Percentiles rank a stretch among this genome's conserved stretches.
Evolutionary conservation across 2,329 filamentous ascomycete species (phyloP).

Genomic region (Nemania abortiva): DNA sequence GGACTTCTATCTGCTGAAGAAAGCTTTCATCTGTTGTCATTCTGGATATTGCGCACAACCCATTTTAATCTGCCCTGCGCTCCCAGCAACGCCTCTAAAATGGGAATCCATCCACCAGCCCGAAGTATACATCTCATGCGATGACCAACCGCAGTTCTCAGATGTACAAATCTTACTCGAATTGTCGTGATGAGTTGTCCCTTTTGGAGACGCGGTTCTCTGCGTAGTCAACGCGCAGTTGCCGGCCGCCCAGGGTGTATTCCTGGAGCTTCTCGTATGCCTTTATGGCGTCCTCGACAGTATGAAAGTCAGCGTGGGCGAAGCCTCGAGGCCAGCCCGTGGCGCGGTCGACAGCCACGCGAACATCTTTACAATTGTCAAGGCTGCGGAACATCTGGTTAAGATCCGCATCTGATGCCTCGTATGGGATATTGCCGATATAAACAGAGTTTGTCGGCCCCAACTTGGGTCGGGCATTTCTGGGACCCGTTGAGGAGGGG

Average conservation of each 20-base stretch:
- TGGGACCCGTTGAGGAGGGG: conserved; percentile 44
- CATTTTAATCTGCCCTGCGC: not conserved
- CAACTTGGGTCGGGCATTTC: not conserved
- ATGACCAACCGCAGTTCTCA: conserved; percentile 12
- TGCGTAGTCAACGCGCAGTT: conserved; percentile 75
- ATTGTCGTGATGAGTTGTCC: not conserved
- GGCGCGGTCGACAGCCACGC: conserved; percentile 83
- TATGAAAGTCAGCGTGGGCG: conserved; percentile 83
- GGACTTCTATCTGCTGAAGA: not conserved
- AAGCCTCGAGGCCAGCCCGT: conserved; percentile 87
- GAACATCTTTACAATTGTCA: conserved; percentile 77
- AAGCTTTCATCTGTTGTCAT: conserved; percentile 12
- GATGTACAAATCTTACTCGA: not conserved
- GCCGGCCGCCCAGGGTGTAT: conserved; percentile 73
- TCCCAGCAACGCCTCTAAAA: conserved; percentile 13
- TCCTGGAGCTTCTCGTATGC: conserved; percentile 68
- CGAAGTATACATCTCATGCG: conserved; percentile 25
- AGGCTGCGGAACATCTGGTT: conserved; percentile 81
- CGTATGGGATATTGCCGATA: conserved; percentile 87
- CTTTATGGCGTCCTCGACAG: conserved; percentile 72
- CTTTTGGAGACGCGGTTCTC: not conserved
- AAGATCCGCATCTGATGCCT: conserved; percentile 85
- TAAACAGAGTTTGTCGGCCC: conserved; percentile 76
- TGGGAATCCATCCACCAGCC: conserved; percentile 22
- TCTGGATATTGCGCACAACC: not conserved